A percentile compares a stretch with the other conserved stretches of the same genome.
These are phyloP conservation scores for Rhytidiadelphus loreus DNA, from an alignment of 225 moss, liverwort and hornwort species.

Conservation along the genomic window DNA sequence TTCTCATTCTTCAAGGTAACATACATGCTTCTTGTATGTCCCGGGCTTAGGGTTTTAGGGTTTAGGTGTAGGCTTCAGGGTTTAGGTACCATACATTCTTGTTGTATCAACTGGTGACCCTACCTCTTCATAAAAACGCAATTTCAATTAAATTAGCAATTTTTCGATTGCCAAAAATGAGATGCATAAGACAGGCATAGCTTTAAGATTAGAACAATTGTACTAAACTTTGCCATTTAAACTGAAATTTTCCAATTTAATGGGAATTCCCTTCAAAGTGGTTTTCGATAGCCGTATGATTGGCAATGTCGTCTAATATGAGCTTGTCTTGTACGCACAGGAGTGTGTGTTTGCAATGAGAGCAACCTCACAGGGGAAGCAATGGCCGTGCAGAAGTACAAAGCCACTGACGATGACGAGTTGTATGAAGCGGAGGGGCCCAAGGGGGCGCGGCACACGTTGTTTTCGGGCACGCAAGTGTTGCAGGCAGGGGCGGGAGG, in stretches of 20 bases:
- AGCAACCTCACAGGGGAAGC: slow-evolving; percentile 54
- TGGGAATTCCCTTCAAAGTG: no score
- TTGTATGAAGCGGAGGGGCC: slow-evolving; percentile 27
- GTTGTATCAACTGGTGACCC: not conserved
- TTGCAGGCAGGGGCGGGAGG: slow-evolving; percentile 34
- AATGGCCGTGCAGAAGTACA: slow-evolving; percentile 50
- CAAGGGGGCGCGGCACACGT: slow-evolving; percentile 17
- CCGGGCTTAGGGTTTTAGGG: not conserved
- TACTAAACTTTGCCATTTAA: not conserved
- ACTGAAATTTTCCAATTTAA: not conserved
- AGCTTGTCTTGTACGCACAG: not conserved
- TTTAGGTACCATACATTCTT: not conserved
- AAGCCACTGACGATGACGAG: not conserved
- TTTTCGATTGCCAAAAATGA: not conserved
- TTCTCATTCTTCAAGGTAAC: slow-evolving; percentile 41
- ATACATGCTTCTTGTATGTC: not conserved
- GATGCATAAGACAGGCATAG: not conserved
- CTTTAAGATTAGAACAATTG: not conserved
- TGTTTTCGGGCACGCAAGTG: slow-evolving; percentile 23
- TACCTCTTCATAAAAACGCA: not conserved
- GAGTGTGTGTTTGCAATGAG: slow-evolving; percentile 49
- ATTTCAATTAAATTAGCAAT: not conserved
- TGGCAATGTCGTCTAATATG: not conserved
- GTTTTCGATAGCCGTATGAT: not conserved
- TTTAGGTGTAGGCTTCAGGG: not conserved